Evolutionary conservation across 305 asterid genomes (phyloP).

Genomic region (Ajuga reptans): DNA sequence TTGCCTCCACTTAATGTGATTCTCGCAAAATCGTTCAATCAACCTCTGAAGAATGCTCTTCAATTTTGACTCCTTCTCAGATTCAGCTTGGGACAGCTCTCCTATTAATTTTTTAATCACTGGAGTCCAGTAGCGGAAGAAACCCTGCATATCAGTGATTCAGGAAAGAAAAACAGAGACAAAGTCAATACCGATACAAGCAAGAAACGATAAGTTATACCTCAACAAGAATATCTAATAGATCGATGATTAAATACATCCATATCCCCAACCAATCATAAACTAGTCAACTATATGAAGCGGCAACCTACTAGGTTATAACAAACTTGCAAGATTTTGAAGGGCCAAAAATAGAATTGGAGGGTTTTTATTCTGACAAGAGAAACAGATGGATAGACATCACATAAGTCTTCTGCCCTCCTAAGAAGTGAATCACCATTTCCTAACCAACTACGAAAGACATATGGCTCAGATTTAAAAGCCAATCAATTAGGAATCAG

Average conservation of each 20-base stretch:
- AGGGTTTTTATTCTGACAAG: not conserved
- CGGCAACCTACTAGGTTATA: not conserved
- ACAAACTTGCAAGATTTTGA: not conserved
- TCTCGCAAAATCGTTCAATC: constrained; percentile 63
- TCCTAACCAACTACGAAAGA: not conserved
- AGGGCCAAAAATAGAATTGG: not conserved
- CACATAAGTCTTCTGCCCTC: not conserved
- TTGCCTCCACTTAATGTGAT: constrained; percentile 79
- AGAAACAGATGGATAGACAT: not conserved
- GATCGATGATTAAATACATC: not conserved
- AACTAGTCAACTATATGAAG: not conserved
- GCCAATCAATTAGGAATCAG: not conserved
- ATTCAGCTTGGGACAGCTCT: constrained; percentile 77
- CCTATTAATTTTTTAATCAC: constrained; percentile 49
- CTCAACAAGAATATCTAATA: not conserved
- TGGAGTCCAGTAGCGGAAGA: constrained; percentile 85
- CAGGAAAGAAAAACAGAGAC: not conserved
- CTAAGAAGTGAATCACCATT: not conserved
- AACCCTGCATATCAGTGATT: constrained; percentile 52
- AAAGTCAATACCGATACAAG: not conserved
- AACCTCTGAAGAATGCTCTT: constrained; percentile 82
- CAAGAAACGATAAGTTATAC: constrained; percentile 1
- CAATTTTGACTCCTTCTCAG: constrained; percentile 77
- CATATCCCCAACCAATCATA: not conserved
- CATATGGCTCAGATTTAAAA: not conserved